Percentiles rank a stretch among this genome's conserved stretches.
These are phyloP conservation scores for Peniophora sp. DNA, from an alignment of 1,284 basidiomycete species.

Conservation along the genomic window DNA sequence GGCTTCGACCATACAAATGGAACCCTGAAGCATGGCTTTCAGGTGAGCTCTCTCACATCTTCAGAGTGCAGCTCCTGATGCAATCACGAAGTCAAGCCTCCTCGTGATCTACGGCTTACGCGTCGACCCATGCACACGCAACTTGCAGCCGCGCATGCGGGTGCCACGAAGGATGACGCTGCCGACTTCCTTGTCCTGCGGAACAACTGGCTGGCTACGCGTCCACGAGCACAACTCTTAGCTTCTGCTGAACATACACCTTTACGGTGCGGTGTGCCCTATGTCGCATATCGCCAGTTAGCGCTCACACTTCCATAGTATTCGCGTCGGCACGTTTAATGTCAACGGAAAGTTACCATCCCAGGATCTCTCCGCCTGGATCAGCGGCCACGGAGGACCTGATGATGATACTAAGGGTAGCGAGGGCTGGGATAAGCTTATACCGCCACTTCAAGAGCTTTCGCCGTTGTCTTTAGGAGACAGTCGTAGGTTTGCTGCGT, in stretches of 20 bases:
- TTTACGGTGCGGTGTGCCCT: slow-evolving; percentile 14
- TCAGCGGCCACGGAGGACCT: slow-evolving; percentile 17
- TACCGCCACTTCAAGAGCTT: slow-evolving; percentile 29
- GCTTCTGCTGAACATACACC: slow-evolving; percentile 7
- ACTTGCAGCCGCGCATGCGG: slow-evolving; percentile 54
- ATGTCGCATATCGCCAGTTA: neutral
- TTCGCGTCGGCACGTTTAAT: slow-evolving; percentile 72
- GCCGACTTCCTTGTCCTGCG: slow-evolving; percentile 49
- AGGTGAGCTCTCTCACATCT: slow-evolving; percentile 10
- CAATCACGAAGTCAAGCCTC: slow-evolving; percentile 23
- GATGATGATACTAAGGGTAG: neutral
- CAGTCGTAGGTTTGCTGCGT: slow-evolving; percentile 1
- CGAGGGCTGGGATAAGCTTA: slow-evolving; percentile 14
- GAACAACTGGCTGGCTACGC: slow-evolving; percentile 51
- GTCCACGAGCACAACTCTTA: slow-evolving; percentile 24
- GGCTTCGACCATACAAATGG: slow-evolving; percentile 29
- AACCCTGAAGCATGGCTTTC: slow-evolving; percentile 19
- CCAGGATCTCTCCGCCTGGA: slow-evolving; percentile 53
- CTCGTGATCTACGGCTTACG: slow-evolving; percentile 44
- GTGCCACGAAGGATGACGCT: slow-evolving; percentile 50
- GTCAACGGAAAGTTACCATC: slow-evolving; percentile 69
- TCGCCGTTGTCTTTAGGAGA: slow-evolving; percentile 26
- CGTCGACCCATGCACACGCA: slow-evolving; percentile 37
- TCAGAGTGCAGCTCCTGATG: neutral
- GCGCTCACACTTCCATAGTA: slow-evolving; percentile 21